Base-by-base conservation (phyloP, 2,329 filamentous ascomycete species). In the Fusarium caatingaense region DNA sequence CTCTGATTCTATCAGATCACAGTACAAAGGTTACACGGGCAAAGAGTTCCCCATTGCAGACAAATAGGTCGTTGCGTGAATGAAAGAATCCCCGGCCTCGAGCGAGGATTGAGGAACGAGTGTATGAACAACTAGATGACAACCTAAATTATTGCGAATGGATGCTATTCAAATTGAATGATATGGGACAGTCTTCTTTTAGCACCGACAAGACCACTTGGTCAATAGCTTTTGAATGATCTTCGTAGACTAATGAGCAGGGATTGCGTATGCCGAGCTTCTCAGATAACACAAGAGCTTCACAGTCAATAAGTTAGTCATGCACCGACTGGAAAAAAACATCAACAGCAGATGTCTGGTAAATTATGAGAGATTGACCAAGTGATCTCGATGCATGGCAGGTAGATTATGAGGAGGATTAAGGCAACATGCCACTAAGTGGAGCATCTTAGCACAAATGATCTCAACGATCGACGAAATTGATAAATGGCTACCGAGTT, bases 21-120 rank as follows among this genome's bases (percentile, higher is more conserved):
- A 91, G 80, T 94, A 93, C 86, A 93, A 93, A 85, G 81, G 74
- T 48, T 77, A 81, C 0, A 91, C 90, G 0, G 93, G 93, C 62
- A 88, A 81, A 8, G 92, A 94, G 10, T 78, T 94, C 56, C 89
- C 90, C 28, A 81, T 93, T 78, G 83, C 87, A 76, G 92, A 94
- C 79, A 93, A 93, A n/a, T 49, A 32, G 21, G 32, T n/a, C n/a
- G 16, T 37, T 37, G 18, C 18, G 34, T 37, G 34, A 18, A 28
- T 28, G 28, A 28, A 37, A 11, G 3, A 37, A 37, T 37, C 18
- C 9, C 18, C 4, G 34, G 34, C 3, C 34, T n/a, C 28, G 28
- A 28, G 27, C 9, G 9, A n/a, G 34, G 34, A 37, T n/a, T n/a
- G 3, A 10, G 34, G 34, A 11, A 37, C n/a, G 18, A 37, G 11